phyloP scores from a whole-genome alignment of 192 early-diverging fungal genomes.

The Rhizophlyctis rosea region DNA sequence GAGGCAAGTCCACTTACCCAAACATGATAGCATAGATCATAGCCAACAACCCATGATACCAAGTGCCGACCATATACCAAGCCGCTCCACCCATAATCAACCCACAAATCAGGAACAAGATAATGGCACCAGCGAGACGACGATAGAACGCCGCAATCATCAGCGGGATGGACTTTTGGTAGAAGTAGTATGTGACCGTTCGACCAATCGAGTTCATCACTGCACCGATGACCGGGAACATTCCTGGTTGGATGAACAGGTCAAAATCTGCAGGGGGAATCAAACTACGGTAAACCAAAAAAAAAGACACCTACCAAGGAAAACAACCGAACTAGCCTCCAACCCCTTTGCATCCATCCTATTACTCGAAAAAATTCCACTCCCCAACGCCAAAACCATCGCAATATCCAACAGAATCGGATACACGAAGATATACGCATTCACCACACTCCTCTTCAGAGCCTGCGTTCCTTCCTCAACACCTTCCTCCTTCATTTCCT shows the following conservation, averaged over 20 bases:
- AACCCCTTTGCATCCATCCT: constrained; percentile 17
- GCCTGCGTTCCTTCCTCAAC: background rate
- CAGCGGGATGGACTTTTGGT: constrained; percentile 40
- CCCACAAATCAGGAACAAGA: constrained; percentile 18
- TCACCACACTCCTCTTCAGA: constrained; percentile 25
- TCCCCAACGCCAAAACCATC: constrained; percentile 23
- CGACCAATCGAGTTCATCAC: constrained; percentile 43
- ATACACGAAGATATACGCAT: constrained; percentile 46
- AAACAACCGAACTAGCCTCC: constrained; percentile 9
- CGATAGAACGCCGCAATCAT: constrained; percentile 35
- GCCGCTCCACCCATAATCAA: constrained; percentile 16
- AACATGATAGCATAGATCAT: constrained; percentile 23
- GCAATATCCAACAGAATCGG: constrained; percentile 41
- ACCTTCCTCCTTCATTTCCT: constrained; percentile 13
- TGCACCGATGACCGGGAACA: constrained; percentile 36
- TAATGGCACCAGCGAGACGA: constrained; percentile 29
- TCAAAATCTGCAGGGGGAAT: constrained; percentile 1
- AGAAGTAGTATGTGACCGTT: constrained; percentile 43
- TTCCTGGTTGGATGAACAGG: constrained; percentile 27
- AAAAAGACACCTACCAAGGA: constrained; percentile 14
- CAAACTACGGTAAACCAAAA: too few species aligned
- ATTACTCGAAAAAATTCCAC: constrained; percentile 28
- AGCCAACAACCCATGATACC: constrained; percentile 1
- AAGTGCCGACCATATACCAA: constrained; percentile 7
- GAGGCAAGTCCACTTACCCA: constrained; percentile 5